Conservation (phyloP, 371 early-diverging fungal genomes). For the Zancudomyces culisetae region DNA sequence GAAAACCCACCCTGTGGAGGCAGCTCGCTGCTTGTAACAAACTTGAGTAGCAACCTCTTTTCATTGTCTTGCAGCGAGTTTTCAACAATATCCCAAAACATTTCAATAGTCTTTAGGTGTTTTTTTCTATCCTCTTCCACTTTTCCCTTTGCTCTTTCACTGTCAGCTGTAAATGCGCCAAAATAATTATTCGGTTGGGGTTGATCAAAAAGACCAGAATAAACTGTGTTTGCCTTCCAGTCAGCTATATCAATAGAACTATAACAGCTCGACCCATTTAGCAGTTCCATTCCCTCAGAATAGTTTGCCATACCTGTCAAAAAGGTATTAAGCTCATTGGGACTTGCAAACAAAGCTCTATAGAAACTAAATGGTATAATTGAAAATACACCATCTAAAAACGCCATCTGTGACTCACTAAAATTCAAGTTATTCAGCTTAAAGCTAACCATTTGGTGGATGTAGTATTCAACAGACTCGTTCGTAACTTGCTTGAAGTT, state of each 20-base stretch:
- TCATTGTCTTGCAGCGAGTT: constrained; percentile 36
- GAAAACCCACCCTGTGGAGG: constrained; percentile 83
- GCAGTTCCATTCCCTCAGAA: constrained; percentile 14
- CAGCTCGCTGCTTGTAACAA: constrained; percentile 77
- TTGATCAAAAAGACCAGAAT: constrained; percentile 53
- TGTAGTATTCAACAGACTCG: not conserved
- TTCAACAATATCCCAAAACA: constrained; percentile 69
- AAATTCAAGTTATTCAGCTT: constrained; percentile 28
- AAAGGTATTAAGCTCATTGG: constrained; percentile 76
- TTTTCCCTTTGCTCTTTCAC: too few relatives aligned
- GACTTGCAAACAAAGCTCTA: constrained; percentile 53
- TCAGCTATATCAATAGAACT: constrained; percentile 59
- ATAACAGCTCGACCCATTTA: constrained; percentile 4
- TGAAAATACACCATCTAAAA: constrained; percentile 58
- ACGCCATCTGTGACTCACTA: constrained; percentile 26
- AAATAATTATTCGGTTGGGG: not conserved
- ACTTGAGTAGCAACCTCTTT: constrained; percentile 55
- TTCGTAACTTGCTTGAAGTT: not conserved
- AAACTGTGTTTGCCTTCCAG: constrained; percentile 53
- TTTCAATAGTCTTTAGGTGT: constrained; percentile 42
- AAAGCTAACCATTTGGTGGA: constrained; percentile 31
- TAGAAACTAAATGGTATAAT: constrained; percentile 58
- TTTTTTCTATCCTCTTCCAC: too few relatives aligned
- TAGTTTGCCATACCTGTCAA: too few relatives aligned
- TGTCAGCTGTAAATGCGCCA: too few relatives aligned